Base-by-base conservation (phyloP, 176 grass and related monocot genomes). In the Pontederia paniculata region DNA sequence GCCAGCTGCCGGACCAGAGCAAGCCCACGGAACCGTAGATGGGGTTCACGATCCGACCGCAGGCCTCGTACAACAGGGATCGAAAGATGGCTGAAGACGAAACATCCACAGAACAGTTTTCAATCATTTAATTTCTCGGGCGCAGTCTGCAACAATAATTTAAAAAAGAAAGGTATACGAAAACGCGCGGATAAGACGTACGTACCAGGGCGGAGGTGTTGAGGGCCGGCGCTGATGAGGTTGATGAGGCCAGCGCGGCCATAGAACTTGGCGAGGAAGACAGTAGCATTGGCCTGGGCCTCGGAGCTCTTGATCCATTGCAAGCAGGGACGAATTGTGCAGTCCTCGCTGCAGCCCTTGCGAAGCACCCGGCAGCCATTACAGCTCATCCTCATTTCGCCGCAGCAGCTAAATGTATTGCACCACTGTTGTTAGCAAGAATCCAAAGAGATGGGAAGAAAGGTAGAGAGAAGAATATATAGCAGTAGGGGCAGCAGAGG, bases 261-360 rank as follows among this genome's bases (percentile, higher is more conserved):
- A 9, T 80, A 80, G 65, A 80, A 80, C 50, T 80, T 80, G 21
- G 77, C 71, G 18, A 80, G 70, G 62, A 80, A 80, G 57, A 80
- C 23, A 18, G 71, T 80, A 42, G 77, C 65, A 0, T 80, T 74
- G 14, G 70, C 77, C 57, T 74, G 77, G 10, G 58, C 62, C 11
- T 80, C 71, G 9, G 71, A 9, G 56, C 14, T 80, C 9, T 55
- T 57, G 23, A 80, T 80, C 77, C 77, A 80, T 57, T 80, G 64
- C 9, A 80, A 51, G 21, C 71, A 80, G 3, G 71, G 65, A 2
- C 65, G 64, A 56, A 80, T 74, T 5, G 55, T 50, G 51, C 77
- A 74, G 17, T 6, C 44, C 4, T 65, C 77, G 7, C 44, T 80
- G 44, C 71, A 80, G 9, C 77, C 71, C 43, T 80, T 74, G 12